Percentiles rank a stretch among this genome's conserved stretches.
These are phyloP conservation scores for Aspergillus aculeatinus DNA, from an alignment of 2,329 filamentous ascomycete genomes.

Conservation along the genomic window DNA sequence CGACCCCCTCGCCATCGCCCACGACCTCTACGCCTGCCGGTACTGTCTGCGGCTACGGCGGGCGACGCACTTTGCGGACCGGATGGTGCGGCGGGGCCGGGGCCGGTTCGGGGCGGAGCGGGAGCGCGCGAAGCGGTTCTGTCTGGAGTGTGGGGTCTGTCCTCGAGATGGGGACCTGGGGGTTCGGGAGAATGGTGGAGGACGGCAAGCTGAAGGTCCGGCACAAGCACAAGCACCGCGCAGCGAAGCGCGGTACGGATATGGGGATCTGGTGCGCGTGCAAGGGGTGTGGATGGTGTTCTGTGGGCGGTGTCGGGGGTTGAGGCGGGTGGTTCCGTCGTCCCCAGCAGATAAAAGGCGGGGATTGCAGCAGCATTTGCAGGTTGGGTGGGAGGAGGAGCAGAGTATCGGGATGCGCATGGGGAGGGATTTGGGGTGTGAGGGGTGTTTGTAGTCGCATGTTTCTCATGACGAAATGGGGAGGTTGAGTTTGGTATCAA, in stretches of 20 bases:
- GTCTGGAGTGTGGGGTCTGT: conserved; percentile 26
- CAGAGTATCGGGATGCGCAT: neutral
- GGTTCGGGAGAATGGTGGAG: neutral
- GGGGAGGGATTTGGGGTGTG: neutral
- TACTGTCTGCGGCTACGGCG: conserved; percentile 31
- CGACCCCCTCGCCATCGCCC: conserved; percentile 18
- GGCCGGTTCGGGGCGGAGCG: conserved; percentile 19
- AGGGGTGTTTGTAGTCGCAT: neutral
- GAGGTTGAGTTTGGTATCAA: too few relatives aligned
- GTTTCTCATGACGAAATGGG: neutral
- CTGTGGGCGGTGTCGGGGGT: conserved; percentile 24
- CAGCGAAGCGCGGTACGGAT: conserved; percentile 27
- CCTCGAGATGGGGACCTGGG: neutral
- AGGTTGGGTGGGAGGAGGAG: conserved; percentile 9
- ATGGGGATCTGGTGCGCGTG: conserved; percentile 23
- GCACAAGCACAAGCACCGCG: neutral
- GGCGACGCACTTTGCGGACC: conserved; percentile 23
- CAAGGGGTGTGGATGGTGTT: conserved; percentile 23
- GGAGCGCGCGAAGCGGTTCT: conserved; percentile 27
- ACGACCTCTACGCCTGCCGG: conserved; percentile 27
- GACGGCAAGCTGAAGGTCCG: too few relatives aligned
- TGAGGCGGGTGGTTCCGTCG: conserved; percentile 10
- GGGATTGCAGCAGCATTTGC: neutral
- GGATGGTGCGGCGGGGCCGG: conserved; percentile 26
- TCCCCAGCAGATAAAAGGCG: too few relatives aligned